phyloP scores from a whole-genome alignment of 176 grass and related monocot genomes.

The Musa schizocarpa region DNA sequence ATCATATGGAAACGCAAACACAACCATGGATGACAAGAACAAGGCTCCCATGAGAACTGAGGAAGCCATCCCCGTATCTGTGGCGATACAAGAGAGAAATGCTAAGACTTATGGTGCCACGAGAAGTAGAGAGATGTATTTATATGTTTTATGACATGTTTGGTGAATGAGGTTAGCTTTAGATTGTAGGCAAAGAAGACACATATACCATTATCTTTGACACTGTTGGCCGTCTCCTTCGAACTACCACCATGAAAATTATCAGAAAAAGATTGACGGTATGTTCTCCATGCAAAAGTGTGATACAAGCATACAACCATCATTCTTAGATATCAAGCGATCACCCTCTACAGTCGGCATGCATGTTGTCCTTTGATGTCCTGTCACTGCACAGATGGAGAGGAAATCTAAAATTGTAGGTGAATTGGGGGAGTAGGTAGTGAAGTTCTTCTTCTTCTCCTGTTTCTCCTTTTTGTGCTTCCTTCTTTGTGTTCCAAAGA shows the following conservation, averaged over 20 bases:
- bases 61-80: neutral
- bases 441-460: too few relatives aligned
- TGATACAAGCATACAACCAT: too few relatives aligned
- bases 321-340: too few relatives aligned
- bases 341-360: neutral
- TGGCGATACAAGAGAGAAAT: neutral
- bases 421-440: neutral
- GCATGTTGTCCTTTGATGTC: neutral
- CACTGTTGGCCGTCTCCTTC: neutral
- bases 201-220: neutral
- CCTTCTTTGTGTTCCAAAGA: slow-evolving; percentile 5
- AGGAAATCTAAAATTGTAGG: neutral
- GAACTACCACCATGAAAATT: too few relatives aligned
- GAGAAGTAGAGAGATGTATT: neutral
- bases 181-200: slow-evolving; percentile 11
- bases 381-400: neutral
- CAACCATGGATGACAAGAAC: neutral
- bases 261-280: too few relatives aligned
- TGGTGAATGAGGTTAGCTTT: slow-evolving; percentile 3
- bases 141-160: neutral
- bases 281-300: too few relatives aligned
- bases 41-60: neutral
- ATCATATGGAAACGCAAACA: neutral
- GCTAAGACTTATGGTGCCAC: too few relatives aligned
- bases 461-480: neutral